Evolutionary conservation across 2,329 filamentous ascomycete species (phyloP).

Genomic region (Fusarium sp.): DNA sequence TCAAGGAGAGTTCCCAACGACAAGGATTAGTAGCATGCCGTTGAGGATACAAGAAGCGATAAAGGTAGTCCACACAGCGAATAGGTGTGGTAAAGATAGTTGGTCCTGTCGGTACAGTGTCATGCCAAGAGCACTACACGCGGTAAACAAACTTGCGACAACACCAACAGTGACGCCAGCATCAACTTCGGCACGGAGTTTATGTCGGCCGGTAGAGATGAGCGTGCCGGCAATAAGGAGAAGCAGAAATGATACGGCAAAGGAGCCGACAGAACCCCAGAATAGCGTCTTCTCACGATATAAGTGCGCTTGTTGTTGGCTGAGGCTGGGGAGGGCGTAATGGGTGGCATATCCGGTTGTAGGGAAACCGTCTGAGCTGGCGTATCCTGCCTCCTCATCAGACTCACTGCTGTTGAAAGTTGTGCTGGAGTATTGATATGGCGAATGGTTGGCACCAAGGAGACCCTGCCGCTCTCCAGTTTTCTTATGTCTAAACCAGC

Average conservation of each 20-base stretch:
- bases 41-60: conserved; percentile 55
- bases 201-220: conserved; percentile 74
- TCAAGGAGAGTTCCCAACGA: conserved; percentile 55
- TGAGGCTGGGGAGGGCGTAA: conserved; percentile 65
- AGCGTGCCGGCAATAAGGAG: conserved; percentile 74
- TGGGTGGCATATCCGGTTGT: conserved; percentile 64
- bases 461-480: conserved; percentile 47
- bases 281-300: conserved; percentile 68
- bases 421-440: conserved; percentile 49
- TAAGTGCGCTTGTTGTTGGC: conserved; percentile 61
- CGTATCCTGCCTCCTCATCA: conserved; percentile 62
- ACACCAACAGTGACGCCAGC: conserved; percentile 77
- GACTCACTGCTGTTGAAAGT: conserved; percentile 53
- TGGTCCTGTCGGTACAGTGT: conserved; percentile 64
- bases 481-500: conserved; percentile 59
- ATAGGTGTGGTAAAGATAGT: conserved; percentile 57
- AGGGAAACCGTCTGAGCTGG: conserved; percentile 64
- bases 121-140: conserved; percentile 69
- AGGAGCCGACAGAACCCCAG: conserved; percentile 64
- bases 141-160: conserved; percentile 73
- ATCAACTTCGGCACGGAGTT: conserved; percentile 77
- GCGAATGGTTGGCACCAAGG: conserved; percentile 43
- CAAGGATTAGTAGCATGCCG: conserved; percentile 57
- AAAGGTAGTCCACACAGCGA: conserved; percentile 55
- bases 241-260: conserved; percentile 70